phyloP scores from a whole-genome alignment of 306 rosid genomes.

The Carpinus fangiana region DNA sequence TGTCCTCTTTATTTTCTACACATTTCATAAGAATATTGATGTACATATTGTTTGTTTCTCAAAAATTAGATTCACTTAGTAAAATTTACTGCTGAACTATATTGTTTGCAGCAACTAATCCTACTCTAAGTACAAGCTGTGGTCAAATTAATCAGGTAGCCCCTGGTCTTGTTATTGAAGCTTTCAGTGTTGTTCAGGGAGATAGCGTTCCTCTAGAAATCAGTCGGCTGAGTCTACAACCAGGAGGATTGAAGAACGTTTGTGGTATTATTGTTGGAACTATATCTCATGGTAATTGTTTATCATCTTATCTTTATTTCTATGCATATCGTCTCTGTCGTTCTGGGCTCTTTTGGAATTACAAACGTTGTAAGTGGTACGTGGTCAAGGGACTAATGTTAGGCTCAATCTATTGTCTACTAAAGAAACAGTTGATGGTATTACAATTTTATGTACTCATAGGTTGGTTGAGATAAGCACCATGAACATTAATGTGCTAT shows the following conservation, averaged over 20 bases:
- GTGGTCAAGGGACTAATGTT: too few relatives aligned
- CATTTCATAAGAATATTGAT: background rate
- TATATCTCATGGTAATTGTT: background rate
- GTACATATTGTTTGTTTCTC: background rate
- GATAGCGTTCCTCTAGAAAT: slow-evolving; percentile 75
- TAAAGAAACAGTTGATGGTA: too few relatives aligned
- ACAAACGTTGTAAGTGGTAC: too few relatives aligned
- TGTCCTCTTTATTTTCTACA: background rate
- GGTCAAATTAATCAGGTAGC: slow-evolving; percentile 63
- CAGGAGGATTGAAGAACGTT: slow-evolving; percentile 20
- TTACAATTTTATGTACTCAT: too few relatives aligned
- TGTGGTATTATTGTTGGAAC: slow-evolving; percentile 19
- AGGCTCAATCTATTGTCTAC: too few relatives aligned
- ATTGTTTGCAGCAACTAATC: slow-evolving; percentile 63
- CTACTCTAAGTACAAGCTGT: slow-evolving; percentile 71
- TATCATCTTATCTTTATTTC: too few relatives aligned
- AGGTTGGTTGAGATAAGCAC: too few relatives aligned
- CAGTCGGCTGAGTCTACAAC: slow-evolving; percentile 58
- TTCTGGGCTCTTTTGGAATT: too few relatives aligned
- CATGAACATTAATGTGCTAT: too few relatives aligned
- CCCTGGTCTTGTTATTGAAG: slow-evolving; percentile 89
- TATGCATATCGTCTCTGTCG: too few relatives aligned
- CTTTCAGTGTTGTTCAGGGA: slow-evolving; percentile 76
- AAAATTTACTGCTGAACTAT: slow-evolving; percentile 28
- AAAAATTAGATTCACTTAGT: background rate